A percentile compares a stretch with the other conserved stretches of the same genome.
Conservation (phyloP, 1,284 basidiomycete genomes). For the Ustilago xerochloae region DNA sequence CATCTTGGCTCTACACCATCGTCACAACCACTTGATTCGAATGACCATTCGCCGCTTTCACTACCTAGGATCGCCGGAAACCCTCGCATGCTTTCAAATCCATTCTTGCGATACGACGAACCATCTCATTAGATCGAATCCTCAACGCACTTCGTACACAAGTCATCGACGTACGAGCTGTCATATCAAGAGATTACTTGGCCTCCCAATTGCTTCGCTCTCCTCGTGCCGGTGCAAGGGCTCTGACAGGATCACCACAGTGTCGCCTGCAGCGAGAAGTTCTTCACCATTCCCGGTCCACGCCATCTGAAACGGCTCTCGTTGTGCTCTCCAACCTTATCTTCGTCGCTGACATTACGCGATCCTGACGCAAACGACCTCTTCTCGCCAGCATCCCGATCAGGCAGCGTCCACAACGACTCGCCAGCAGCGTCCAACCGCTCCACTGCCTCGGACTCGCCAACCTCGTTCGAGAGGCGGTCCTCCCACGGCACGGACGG, state of each 20-base stretch:
- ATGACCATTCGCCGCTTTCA: too few species aligned
- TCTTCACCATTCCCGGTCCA: slow-evolving; percentile 38
- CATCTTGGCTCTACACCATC: not conserved
- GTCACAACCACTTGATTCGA: not conserved
- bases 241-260: not conserved
- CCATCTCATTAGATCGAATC: not conserved
- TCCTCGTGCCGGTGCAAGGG: too few species aligned
- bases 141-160: not conserved
- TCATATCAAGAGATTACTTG: too few species aligned
- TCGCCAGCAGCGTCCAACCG: not conserved
- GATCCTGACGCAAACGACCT: slow-evolving; percentile 15
- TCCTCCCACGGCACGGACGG: slow-evolving; percentile 26
- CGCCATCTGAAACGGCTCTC: slow-evolving; percentile 52
- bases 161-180: too few species aligned
- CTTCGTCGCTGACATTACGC: slow-evolving; percentile 22
- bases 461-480: slow-evolving; percentile 21
- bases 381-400: slow-evolving; percentile 15
- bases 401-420: slow-evolving; percentile 1
- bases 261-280: slow-evolving; percentile 3
- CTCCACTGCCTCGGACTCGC: slow-evolving; percentile 23
- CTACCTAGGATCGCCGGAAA: too few species aligned
- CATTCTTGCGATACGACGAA: too few species aligned
- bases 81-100: too few species aligned
- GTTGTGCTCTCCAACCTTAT: slow-evolving; percentile 35
- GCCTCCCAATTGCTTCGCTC: too few species aligned